These are phyloP conservation scores for Aspergillus cavernicola DNA, from an alignment of 495 filamentous ascomycete species.

Conservation along the genomic window DNA sequence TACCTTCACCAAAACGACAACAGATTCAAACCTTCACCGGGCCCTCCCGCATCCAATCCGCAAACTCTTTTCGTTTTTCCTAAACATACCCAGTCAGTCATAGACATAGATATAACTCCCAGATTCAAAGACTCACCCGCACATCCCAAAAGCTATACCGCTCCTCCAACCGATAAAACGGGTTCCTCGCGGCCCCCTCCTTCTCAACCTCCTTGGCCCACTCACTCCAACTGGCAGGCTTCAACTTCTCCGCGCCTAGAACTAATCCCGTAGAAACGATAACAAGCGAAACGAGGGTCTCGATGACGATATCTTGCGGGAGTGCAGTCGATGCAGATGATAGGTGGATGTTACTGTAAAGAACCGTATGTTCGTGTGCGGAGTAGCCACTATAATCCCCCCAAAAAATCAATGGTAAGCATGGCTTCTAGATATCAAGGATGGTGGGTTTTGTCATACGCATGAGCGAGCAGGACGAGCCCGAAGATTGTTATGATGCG, in stretches of 20 bases:
- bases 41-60: slow-evolving; percentile 60
- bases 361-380: slow-evolving; percentile 74
- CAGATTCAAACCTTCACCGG: slow-evolving; percentile 15
- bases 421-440: not conserved
- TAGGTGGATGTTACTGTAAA: slow-evolving; percentile 55
- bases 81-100: slow-evolving; percentile 32
- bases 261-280: slow-evolving; percentile 70
- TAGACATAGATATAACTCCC: not conserved
- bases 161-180: slow-evolving; percentile 53
- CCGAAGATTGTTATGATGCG: slow-evolving; percentile 61
- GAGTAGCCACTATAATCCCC: slow-evolving; percentile 67
- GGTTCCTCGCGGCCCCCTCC: slow-evolving; percentile 52
- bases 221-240: slow-evolving; percentile 75
- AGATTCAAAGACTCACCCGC: slow-evolving; percentile 48
- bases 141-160: slow-evolving; percentile 66
- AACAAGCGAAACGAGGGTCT: slow-evolving; percentile 59
- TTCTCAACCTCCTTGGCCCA: slow-evolving; percentile 82
- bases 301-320: slow-evolving; percentile 68
- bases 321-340: slow-evolving; percentile 50
- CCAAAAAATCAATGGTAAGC: not conserved
- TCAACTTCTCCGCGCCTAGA: slow-evolving; percentile 60
- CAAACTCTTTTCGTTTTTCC: slow-evolving; percentile 73
- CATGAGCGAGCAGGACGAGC: slow-evolving; percentile 64
- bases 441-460: slow-evolving; percentile 50
- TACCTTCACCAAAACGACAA: too few relatives aligned